A percentile compares a stretch with the other conserved stretches of the same genome.
Conservation (phyloP, 2,329 filamentous ascomycete species). For the Cladophialophora psammophila region DNA sequence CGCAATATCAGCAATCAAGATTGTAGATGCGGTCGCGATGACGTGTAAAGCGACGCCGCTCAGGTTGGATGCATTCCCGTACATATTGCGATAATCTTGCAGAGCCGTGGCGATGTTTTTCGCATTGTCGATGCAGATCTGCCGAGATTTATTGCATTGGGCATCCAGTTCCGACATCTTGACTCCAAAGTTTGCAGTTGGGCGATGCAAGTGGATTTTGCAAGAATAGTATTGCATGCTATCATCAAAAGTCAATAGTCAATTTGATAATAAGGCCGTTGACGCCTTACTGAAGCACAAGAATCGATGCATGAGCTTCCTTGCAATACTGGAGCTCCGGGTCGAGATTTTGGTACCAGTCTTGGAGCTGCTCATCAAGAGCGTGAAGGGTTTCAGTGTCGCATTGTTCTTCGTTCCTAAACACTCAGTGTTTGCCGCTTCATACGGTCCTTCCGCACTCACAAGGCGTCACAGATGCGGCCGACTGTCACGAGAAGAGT, state of each 20-base stretch:
- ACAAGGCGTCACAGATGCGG: constrained; percentile 34
- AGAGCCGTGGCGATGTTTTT: constrained; percentile 26
- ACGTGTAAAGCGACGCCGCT: constrained; percentile 32
- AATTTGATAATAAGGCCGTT: not conserved
- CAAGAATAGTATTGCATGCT: constrained; percentile 17
- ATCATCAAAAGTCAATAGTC: not conserved
- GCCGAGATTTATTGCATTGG: constrained; percentile 20
- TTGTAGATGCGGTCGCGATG: constrained; percentile 32
- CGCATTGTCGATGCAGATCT: constrained; percentile 30
- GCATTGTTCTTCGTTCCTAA: constrained; percentile 18
- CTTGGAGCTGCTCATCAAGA: constrained; percentile 27
- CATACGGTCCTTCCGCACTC: not conserved
- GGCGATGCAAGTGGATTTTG: constrained; percentile 20
- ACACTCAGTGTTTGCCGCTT: constrained; percentile 13
- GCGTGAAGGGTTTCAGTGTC: constrained; percentile 21
- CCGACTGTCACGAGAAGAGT: constrained; percentile 28
- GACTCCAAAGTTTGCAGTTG: constrained; percentile 17
- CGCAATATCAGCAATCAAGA: constrained; percentile 31
- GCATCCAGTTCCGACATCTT: not conserved
- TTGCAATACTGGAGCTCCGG: constrained; percentile 15
- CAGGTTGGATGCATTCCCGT: constrained; percentile 30
- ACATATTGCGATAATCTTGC: constrained; percentile 26
- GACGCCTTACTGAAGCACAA: constrained; percentile 5
- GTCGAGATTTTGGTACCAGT: constrained; percentile 30
- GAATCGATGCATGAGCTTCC: constrained; percentile 7